Conservation (phyloP, 108 stramenopile species). For the Mayamaea pseudoterrestris region DNA sequence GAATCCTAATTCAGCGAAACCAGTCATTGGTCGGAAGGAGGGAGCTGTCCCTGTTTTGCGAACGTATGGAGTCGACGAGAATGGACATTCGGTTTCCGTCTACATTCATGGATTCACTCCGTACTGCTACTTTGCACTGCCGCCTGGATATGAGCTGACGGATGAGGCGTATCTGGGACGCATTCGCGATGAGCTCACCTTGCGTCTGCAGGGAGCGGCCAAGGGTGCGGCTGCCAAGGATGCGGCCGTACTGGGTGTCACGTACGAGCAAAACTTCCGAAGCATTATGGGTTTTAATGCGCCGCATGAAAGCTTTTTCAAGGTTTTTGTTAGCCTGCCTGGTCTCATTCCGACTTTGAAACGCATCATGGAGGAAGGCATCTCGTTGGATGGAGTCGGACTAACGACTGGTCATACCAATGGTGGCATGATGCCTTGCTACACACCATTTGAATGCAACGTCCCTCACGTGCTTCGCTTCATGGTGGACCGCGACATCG, state of each 20-base stretch:
- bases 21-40: slow-evolving; percentile 39
- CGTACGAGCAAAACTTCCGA: slow-evolving; percentile 37
- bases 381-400: slow-evolving; percentile 57
- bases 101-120: slow-evolving; percentile 96
- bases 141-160: slow-evolving; percentile 40
- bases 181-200: slow-evolving; percentile 14
- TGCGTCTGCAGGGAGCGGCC: slow-evolving; percentile 17
- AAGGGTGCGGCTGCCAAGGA: slow-evolving; percentile 1
- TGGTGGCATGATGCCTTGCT: slow-evolving; percentile 2
- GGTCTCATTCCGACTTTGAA: slow-evolving; percentile 83
- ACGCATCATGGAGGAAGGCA: slow-evolving; percentile 88
- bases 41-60: slow-evolving; percentile 88
- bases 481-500: slow-evolving; percentile 94
- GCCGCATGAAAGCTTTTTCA: slow-evolving; percentile 62
- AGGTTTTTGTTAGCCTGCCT: slow-evolving; percentile 88
- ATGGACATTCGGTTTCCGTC: slow-evolving; percentile 82
- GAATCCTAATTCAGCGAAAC: slow-evolving; percentile 52
- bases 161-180: slow-evolving; percentile 18
- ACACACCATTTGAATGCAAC: slow-evolving; percentile 91
- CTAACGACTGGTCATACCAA: neutral
- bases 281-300: slow-evolving; percentile 87
- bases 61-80: slow-evolving; percentile 87
- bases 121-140: slow-evolving; percentile 84
- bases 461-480: slow-evolving; percentile 96
- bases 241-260: slow-evolving; percentile 28